A percentile compares a stretch with the other conserved stretches of the same genome.
These are phyloP conservation scores for Wickerhamomyces sp. DNA, from an alignment of 1,139 yeast genomes.

Conservation along the genomic window DNA sequence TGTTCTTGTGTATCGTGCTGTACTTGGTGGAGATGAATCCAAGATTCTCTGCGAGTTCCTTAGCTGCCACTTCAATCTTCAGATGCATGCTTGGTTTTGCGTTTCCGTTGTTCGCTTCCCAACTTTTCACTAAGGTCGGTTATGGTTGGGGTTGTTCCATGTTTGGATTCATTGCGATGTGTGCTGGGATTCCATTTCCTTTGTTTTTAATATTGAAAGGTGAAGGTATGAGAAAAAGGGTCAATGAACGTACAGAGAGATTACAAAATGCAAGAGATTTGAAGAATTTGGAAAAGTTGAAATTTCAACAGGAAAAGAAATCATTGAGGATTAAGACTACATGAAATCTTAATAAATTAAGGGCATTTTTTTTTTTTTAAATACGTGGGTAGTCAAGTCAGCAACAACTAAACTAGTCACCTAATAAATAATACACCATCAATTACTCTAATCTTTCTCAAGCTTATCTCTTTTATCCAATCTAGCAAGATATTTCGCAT, in stretches of 20 bases:
- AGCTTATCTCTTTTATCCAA: conserved; percentile 15
- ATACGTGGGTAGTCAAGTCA: no score
- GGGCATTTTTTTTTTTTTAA: no score
- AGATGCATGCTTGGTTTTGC: conserved; percentile 54
- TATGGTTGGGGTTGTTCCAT: conserved; percentile 68
- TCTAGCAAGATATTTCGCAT: conserved; percentile 31
- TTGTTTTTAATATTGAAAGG: conserved; percentile 51
- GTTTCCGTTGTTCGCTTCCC: conserved; percentile 44
- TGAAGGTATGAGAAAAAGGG: conserved; percentile 50
- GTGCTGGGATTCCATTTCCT: conserved; percentile 61
- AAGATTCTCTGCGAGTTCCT: conserved; percentile 51
- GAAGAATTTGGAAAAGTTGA: conserved; percentile 28
- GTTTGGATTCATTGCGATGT: conserved; percentile 50
- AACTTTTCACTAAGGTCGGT: conserved; percentile 39
- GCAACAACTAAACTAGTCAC: no score
- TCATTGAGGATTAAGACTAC: no score
- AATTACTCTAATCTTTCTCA: conserved; percentile 3
- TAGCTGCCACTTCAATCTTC: conserved; percentile 60
- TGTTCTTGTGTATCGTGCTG: conserved; percentile 55
- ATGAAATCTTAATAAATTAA: no score
- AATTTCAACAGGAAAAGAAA: conserved; percentile 12
- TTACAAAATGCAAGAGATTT: conserved; percentile 39
- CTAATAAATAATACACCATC: no score
- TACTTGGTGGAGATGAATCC: conserved; percentile 64
- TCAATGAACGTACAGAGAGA: conserved; percentile 39